These are phyloP conservation scores for Raddia guianensis DNA, from an alignment of 176 grass and related monocot genomes.

Conservation along the genomic window DNA sequence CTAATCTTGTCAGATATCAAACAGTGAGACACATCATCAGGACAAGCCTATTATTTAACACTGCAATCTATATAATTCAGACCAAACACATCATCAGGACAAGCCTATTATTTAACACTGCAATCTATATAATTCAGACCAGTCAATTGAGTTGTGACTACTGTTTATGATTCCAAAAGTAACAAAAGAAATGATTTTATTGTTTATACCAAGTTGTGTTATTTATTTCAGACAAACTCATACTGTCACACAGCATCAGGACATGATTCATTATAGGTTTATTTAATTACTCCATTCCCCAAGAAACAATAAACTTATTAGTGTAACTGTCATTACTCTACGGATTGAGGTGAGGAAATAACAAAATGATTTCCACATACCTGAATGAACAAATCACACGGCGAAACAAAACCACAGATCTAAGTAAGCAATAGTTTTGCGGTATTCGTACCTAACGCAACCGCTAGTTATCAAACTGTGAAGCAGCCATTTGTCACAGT, in stretches of 20 bases:
- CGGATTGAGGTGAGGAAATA: not conserved
- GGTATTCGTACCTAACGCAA: conserved; percentile 30
- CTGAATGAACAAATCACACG: not conserved
- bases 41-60: not conserved
- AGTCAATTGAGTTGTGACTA: not conserved
- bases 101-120: not conserved
- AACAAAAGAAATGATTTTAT: not conserved
- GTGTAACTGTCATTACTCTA: not conserved
- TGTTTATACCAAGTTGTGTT: not conserved
- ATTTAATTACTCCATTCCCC: not conserved
- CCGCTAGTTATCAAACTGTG: not conserved
- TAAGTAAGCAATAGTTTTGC: not conserved
- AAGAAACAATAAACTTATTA: not conserved
- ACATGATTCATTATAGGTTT: not conserved
- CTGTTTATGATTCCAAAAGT: not conserved
- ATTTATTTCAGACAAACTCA: not conserved
- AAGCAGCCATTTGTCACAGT: not conserved
- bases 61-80: not conserved
- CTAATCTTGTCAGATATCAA: not conserved
- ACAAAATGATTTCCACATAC: not conserved
- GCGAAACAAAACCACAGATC: conserved; percentile 16
- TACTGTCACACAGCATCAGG: not conserved
- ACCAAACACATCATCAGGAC: not conserved
- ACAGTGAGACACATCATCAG: not conserved
- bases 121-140: not conserved